Evolutionary conservation across 1,284 basidiomycete species (phyloP), one percentile per base, ranked within the genome.

Genomic region (Xerocomus minutiporus): DNA sequence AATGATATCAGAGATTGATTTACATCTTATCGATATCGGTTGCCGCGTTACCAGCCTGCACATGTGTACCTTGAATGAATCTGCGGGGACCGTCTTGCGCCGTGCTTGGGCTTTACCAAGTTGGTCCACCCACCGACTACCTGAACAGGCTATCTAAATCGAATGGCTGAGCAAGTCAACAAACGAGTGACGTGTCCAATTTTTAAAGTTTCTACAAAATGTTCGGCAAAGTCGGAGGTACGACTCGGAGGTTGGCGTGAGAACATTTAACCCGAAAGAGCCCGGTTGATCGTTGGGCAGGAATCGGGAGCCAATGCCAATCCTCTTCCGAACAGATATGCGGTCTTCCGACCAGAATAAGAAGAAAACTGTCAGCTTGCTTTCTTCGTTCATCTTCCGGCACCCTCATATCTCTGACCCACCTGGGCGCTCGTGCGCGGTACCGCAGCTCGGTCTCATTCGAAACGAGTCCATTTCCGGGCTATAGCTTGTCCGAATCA

Each of bases 301-400:
- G 38, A 53, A 36, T 46, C 59, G 59, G 59, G 15, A 38, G 36
- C 0, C 51, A 44, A 52, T 53, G 47, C 49, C 52, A 56, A 51
- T 47, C 48, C 29, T 9, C 11, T 51, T 53, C 53, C 61, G 45
- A 46, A 20, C 38, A 40, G 38, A 54, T 46, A 47, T 60, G 46
- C 25, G 44, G 48, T 59, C 31, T 23, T 44, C 57, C 38, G 51
- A 48, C 29, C 28, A 46, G 51, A 44, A 61, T 56, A 65, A 63
- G 48, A 64, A 41, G 23, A 36, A 25, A 20, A 8, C 32, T 13
- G 45, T 25, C 40, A 31, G 25, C 29, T 36, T 17, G 20, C 28
- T 34, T 32, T 49, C 26, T 42, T 12, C 41, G 25, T 6, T 42
- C 15, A n/a, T 41, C 40, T n/a, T 2, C 23, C 40, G 6, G 40